Base-by-base conservation (phyloP, 2,329 filamentous ascomycete genomes). In the Epichloe bromicola region DNA sequence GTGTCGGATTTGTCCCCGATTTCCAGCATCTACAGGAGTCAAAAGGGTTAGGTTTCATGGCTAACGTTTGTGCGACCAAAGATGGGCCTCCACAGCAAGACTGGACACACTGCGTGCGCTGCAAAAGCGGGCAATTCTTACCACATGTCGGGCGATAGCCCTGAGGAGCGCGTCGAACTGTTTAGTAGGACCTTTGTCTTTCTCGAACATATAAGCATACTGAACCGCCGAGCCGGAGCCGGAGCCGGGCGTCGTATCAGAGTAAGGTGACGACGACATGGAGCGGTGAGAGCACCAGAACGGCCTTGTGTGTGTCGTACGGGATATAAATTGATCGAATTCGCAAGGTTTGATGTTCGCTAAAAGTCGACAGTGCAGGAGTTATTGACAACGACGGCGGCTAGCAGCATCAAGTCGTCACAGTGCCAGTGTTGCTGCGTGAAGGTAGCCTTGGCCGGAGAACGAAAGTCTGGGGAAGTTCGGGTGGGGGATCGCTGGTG, bases 201-300 rank as follows among this genome's bases (percentile, higher is more conserved):
- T 67, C 56, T 81, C 76, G 60, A 86, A 86, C 60, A 90, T 73
- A 63, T 84, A 82, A 46, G 79, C 78, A 68, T 86, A 88, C 51
- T 66, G 60, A 51, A 68, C 59, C 26, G 57, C 53, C 48, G 54
- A 44, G 37, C 57, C 59, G 37, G 64, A 57, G 26, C 56, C 52
- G 48, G 54, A 44, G 37, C 57, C 59, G 37, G 64, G 58, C 47
- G 54, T 54, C 49, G 57, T 51, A 46, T 62, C 56, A 53, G 59
- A 51, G 50, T 51, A 55, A 40, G 57, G 53, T 36, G 59, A 51
- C 50, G 59, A 51, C 50, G 59, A 51, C 59, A 60, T 60, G 54
- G 44, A 46, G 48, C 43, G 42, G 37, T 47, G 23, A 49, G 40
- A 15, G 38, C 15, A 19, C 44, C 39, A 38, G n/a, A 23, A 36